Evolutionary conservation across 768 basidiomycete genomes (phyloP), one percentile per base, ranked within the genome.

Genomic region (Rhodocollybia butyracea): DNA sequence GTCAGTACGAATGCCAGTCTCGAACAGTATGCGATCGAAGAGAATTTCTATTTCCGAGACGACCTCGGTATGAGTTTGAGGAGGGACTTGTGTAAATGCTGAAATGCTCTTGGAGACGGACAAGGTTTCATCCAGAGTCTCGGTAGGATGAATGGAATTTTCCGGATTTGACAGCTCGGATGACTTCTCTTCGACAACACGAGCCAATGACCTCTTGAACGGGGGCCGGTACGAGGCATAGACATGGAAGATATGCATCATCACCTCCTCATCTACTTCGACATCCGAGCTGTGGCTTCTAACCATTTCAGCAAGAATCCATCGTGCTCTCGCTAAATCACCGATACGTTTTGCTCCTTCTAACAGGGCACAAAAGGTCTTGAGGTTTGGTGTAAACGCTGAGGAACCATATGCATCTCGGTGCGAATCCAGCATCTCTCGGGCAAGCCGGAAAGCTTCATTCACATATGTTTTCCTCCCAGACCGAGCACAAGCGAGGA

Each of bases 231-330:
- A 94, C 3, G 88, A 73, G 0, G 91, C 85, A 70, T 98, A 97
- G 0, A 91, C 78, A 69, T 95, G 88, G 69, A 98, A 94, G 29
- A 95, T 70, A 62, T 91, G 88, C 63, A 80, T 78, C 85, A 97
- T 86, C 40, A 88, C 73, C 59, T 86, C 81, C 54, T 89, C 86
- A 58, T 89, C 79, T 24, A 82, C 72, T 17, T 66, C 68, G 17
- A 67, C 65, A 22, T 72, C 68, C 5, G 55, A 56, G 6, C 36
- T 52, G 59, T n/a, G 56, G 62, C 32, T 66, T 45, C 11, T 74
- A 24, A 90, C 78, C 71, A 93, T 83, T 73, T 97, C 94, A 1
- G 88, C 90, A 52, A 98, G 74, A 57, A 98, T 87, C 95, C 94
- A 98, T 61, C 95, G 76, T 24, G 86, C 85, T 46, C 92, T 77